Evolutionary conservation across 2,329 filamentous ascomycete genomes (phyloP), one percentile per base, ranked within the genome.

Genomic region (Fusarium torreyae): DNA sequence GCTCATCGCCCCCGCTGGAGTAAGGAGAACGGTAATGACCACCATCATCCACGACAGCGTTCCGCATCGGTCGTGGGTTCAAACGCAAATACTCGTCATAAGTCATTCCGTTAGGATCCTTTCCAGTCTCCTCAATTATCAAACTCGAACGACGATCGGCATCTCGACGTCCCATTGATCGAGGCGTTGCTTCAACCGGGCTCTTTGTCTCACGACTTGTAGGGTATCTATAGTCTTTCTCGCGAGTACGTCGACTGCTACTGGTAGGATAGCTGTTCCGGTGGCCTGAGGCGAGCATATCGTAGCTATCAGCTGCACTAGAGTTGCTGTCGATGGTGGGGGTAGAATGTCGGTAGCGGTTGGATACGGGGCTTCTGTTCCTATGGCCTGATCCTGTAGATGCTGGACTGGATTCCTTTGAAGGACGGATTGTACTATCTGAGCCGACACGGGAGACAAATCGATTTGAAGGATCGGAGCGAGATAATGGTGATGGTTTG

Each of bases 141-240:
- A 68, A 34, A 24, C 63, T 73, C n/a, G 54, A 59, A 5, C 73
- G 62, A 24, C 64, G 63, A n/a, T 72, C 55, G 11, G 18, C 40
- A 6, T 66, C 61, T 38, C 56, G 50, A 6, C 69, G 63, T 8
- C 65, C 64, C 1, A 66, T 20, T 7, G 48, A 58, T 13, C 73
- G 61, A 7, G 73, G 73, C n/a, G 70, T 66, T 11, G 60, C 33
- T 24, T 73, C 70, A 15, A 43, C 28, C 6, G 60, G 40, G 2
- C 55, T 42, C 43, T 55, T 71, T 11, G 69, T 42, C 8, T 61
- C 69, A 6, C 75, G 72, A 8, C 72, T 66, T 45, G 77, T 76
- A 22, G 75, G 73, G 39, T 70, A 70, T 14, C 75, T 67, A 40
- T 77, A 77, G 4, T 76, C 74, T 10, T 77, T 74, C 22, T 74